Evolutionary conservation across 192 early-diverging fungal genomes (phyloP).

Genomic region (Radiomyces spectabilis): DNA sequence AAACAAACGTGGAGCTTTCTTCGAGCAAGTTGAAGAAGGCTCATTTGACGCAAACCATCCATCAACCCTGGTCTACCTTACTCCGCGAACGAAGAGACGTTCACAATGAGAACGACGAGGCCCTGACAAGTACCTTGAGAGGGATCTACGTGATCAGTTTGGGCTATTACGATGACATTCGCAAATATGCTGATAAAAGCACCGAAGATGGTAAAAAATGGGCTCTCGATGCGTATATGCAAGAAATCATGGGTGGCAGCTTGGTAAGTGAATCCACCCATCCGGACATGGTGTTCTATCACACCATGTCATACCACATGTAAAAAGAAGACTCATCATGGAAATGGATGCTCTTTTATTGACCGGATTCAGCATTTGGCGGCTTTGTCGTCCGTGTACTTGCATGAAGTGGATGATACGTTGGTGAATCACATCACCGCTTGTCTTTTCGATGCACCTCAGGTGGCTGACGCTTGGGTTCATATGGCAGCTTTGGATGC

Average conservation of each 20-base stretch:
- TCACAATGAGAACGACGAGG: slow-evolving; percentile 8
- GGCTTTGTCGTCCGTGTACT: slow-evolving; percentile 38
- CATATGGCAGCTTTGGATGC: slow-evolving; percentile 36
- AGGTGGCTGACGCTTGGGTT: slow-evolving; percentile 33
- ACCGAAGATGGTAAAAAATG: slow-evolving; percentile 36
- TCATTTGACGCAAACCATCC: slow-evolving; percentile 17
- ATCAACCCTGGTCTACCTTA: slow-evolving; percentile 31
- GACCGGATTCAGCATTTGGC: slow-evolving; percentile 43
- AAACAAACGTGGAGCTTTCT: slow-evolving; percentile 8
- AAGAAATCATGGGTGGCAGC: slow-evolving; percentile 50
- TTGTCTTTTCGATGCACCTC: slow-evolving; percentile 34
- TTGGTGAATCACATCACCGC: slow-evolving; percentile 37
- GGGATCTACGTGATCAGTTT: slow-evolving; percentile 45
- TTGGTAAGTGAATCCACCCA: no score
- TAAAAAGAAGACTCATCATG: no score
- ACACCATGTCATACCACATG: no score
- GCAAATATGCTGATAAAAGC: slow-evolving; percentile 33
- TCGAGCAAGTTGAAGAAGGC: not conserved
- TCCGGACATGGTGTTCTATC: no score
- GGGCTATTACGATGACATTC: slow-evolving; percentile 48
- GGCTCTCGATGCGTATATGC: slow-evolving; percentile 37
- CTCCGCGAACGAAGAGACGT: slow-evolving; percentile 19
- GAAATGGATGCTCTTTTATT: no score
- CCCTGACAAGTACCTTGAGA: slow-evolving; percentile 34
- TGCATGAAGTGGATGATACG: slow-evolving; percentile 43